Percentiles rank a stretch among this genome's conserved stretches.
Evolutionary conservation across 805 yeast genomes (phyloP).

Genomic region (Metschnikowia drakensbergensis): DNA sequence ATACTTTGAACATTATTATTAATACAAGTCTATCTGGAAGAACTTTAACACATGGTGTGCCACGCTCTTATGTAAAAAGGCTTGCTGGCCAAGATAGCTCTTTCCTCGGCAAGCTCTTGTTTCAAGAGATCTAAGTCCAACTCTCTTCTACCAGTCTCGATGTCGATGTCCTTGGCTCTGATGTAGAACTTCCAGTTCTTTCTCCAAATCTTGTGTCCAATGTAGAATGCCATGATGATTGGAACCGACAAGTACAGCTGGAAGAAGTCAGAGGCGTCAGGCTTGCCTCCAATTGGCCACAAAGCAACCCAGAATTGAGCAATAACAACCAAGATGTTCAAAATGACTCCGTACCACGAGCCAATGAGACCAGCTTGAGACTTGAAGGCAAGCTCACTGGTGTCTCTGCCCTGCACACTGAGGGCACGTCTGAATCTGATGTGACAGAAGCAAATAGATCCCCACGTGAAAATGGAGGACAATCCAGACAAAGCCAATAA

Average conservation of each 20-base stretch:
- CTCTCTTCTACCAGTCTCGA: conserved; percentile 39
- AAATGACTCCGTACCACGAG: conserved; percentile 46
- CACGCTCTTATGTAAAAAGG: conserved; percentile 49
- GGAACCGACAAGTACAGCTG: conserved; percentile 62
- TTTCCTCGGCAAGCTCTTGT: conserved; percentile 53
- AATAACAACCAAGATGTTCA: conserved; percentile 48
- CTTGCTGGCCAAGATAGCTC: conserved; percentile 43
- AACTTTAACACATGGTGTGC: conserved; percentile 52
- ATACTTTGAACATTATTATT: neutral
- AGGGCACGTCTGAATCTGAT: conserved; percentile 27
- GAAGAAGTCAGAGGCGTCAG: conserved; percentile 46
- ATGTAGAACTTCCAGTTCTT: conserved; percentile 30
- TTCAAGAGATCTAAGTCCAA: conserved; percentile 36
- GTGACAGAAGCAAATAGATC: conserved; percentile 24
- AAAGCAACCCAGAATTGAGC: conserved; percentile 68
- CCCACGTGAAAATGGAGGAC: conserved; percentile 28
- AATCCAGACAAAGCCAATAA: conserved; percentile 25
- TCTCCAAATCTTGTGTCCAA: conserved; percentile 55
- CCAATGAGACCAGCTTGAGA: conserved; percentile 53
- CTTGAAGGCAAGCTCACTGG: conserved; percentile 48
- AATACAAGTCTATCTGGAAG: neutral
- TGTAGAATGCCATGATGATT: conserved; percentile 52
- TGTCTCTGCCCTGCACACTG: conserved; percentile 20
- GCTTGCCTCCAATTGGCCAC: conserved; percentile 48
- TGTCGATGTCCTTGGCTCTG: conserved; percentile 31